Conservation (phyloP, 768 basidiomycete species). For the Erythrobasidium yunnanense region DNA sequence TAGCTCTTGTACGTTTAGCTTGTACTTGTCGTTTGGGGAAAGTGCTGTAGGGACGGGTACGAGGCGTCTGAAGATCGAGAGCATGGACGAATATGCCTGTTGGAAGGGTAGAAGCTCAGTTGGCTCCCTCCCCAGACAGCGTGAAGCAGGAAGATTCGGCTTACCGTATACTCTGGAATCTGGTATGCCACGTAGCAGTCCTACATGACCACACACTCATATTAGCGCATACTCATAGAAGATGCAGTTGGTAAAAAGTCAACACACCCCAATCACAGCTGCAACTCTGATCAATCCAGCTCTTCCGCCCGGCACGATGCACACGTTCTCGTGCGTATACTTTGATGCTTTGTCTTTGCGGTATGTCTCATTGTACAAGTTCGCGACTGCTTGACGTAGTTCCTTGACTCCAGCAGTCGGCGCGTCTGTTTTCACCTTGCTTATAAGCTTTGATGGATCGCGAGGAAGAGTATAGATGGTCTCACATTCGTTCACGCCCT, state of each 20-base stretch:
- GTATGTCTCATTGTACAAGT: conserved; percentile 78
- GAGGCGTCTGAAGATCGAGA: conserved; percentile 31
- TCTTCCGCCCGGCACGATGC: conserved; percentile 84
- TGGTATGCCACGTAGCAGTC: conserved; percentile 58
- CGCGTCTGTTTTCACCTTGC: conserved; percentile 64
- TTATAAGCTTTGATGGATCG: background rate
- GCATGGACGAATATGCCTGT: conserved; percentile 26
- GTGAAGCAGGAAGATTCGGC: conserved; percentile 27
- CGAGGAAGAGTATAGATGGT: background rate
- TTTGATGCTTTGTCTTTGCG: conserved; percentile 67
- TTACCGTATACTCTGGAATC: conserved; percentile 85
- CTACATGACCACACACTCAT: conserved; percentile 17
- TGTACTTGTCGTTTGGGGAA: conserved; percentile 50
- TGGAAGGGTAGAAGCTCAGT: no score
- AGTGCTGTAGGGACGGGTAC: conserved; percentile 34
- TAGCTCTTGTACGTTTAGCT: conserved; percentile 66
- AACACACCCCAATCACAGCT: conserved; percentile 76
- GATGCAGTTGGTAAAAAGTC: conserved; percentile 59
- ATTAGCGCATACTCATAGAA: conserved; percentile 39
- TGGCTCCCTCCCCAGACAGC: no score
- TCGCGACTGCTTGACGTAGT: conserved; percentile 77
- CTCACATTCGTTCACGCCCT: conserved; percentile 38
- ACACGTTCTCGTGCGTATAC: conserved; percentile 61
- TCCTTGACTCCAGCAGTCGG: conserved; percentile 82
- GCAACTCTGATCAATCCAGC: conserved; percentile 64